Conservation (phyloP, 305 asterid species). For the Nicotiana rustica region DNA sequence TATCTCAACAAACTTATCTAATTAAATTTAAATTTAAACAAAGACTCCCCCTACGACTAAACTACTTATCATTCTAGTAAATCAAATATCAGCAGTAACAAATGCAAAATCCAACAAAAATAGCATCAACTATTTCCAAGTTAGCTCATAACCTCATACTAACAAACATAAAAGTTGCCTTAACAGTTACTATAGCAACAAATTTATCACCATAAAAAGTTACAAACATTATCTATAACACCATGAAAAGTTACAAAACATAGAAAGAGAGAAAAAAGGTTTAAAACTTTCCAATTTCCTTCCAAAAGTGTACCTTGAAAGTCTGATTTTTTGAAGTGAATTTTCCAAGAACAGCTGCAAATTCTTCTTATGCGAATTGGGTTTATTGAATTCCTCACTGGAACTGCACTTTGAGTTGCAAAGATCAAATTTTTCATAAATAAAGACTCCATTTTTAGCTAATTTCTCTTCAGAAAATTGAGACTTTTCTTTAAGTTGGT, state of each 20-base stretch:
- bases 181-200: background rate
- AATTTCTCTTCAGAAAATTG: background rate
- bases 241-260: background rate
- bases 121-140: background rate
- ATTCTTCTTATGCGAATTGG: constrained; percentile 20
- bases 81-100: too few relatives aligned
- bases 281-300: background rate
- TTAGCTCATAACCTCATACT: background rate
- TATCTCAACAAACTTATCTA: too few relatives aligned
- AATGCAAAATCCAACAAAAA: too few relatives aligned
- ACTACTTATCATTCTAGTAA: too few relatives aligned
- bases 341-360: constrained; percentile 26
- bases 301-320: constrained; percentile 8
- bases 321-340: constrained; percentile 19
- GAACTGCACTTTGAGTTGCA: background rate
- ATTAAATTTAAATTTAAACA: too few relatives aligned
- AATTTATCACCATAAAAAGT: background rate
- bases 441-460: constrained; percentile 30
- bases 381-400: constrained; percentile 24
- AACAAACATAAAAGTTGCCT: background rate
- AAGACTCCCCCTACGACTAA: too few relatives aligned
- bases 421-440: background rate
- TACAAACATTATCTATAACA: background rate
- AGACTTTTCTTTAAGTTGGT: background rate
- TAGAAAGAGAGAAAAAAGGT: background rate